phyloP scores from a whole-genome alignment of 2,329 filamentous ascomycete species.

The Cladophialophora bantiana region DNA sequence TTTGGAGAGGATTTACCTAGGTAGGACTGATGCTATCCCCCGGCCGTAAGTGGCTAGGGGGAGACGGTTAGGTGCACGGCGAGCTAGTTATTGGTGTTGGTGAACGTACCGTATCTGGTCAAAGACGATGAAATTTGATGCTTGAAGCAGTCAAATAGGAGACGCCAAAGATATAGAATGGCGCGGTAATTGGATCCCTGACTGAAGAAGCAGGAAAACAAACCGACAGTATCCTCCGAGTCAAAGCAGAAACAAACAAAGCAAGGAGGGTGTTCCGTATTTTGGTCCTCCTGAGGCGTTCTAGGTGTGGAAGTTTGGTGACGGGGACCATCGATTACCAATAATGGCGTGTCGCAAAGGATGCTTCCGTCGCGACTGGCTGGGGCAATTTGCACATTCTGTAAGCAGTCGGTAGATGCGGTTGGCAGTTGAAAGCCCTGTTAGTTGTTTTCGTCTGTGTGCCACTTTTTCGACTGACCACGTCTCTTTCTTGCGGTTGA shows the following conservation, averaged over 20 bases:
- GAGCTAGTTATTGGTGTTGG: neutral
- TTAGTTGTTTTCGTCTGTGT: neutral
- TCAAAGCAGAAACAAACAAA: neutral
- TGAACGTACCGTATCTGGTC: slow-evolving; percentile 7
- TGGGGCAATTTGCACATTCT: slow-evolving; percentile 1
- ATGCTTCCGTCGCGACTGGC: neutral
- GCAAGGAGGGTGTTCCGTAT: neutral
- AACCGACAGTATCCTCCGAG: neutral
- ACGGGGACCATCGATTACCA: slow-evolving; percentile 1
- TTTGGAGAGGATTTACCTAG: neutral
- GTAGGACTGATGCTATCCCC: neutral
- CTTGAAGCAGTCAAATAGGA: neutral
- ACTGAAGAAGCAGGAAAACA: neutral
- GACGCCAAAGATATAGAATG: slow-evolving; percentile 5
- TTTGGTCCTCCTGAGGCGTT: slow-evolving; percentile 1
- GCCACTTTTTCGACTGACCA: neutral
- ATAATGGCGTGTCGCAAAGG: neutral
- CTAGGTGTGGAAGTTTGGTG: slow-evolving; percentile 6
- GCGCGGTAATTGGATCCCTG: slow-evolving; percentile 1
- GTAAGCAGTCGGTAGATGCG: neutral
- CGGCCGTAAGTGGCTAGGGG: neutral
- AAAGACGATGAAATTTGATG: neutral
- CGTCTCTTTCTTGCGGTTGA: neutral
- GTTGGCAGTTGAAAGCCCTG: neutral
- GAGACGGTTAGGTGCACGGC: neutral